A percentile compares a stretch with the other conserved stretches of the same genome.
Conservation (phyloP, 768 basidiomycete species). For the Pleurotus sapidus region DNA sequence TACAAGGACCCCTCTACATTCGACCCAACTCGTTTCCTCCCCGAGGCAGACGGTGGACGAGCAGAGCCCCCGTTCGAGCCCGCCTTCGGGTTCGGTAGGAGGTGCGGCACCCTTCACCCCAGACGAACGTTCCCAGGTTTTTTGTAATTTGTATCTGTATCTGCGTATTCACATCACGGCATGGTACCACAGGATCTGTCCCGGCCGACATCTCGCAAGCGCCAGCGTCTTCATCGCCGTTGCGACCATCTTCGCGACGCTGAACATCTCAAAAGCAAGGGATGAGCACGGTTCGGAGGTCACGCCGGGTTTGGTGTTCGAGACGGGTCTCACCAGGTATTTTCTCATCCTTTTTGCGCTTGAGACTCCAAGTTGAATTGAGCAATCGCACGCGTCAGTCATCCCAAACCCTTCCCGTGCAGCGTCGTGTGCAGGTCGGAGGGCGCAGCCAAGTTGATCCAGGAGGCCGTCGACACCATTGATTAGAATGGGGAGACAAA, state of each 20-base stretch:
- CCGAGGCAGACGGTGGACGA: background rate
- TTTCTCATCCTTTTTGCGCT: slow-evolving; percentile 9
- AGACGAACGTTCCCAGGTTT: background rate
- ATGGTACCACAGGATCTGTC: slow-evolving; percentile 36
- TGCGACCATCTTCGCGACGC: slow-evolving; percentile 41
- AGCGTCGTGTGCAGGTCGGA: slow-evolving; percentile 9
- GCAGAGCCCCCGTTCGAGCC: background rate
- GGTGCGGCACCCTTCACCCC: background rate
- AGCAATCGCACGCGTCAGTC: slow-evolving; percentile 8
- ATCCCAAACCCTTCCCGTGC: slow-evolving; percentile 11
- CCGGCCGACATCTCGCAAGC: slow-evolving; percentile 44
- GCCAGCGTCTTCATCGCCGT: slow-evolving; percentile 44
- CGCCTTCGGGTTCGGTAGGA: slow-evolving; percentile 6
- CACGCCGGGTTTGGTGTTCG: slow-evolving; percentile 37
- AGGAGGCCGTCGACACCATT: background rate
- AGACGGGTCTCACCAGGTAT: slow-evolving; percentile 43
- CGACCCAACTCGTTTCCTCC: background rate
- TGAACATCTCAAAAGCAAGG: slow-evolving; percentile 37
- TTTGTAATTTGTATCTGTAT: background rate
- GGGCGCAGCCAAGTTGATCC: background rate
- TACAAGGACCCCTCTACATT: background rate
- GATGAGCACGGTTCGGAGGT: slow-evolving; percentile 31
- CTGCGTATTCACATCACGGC: slow-evolving; percentile 10
- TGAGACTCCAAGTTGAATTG: background rate
- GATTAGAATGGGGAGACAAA: background rate